A percentile compares a stretch with the other conserved stretches of the same genome.
Conservation (phyloP, 1,139 yeast species). For the Hanseniaspora uvarum region DNA sequence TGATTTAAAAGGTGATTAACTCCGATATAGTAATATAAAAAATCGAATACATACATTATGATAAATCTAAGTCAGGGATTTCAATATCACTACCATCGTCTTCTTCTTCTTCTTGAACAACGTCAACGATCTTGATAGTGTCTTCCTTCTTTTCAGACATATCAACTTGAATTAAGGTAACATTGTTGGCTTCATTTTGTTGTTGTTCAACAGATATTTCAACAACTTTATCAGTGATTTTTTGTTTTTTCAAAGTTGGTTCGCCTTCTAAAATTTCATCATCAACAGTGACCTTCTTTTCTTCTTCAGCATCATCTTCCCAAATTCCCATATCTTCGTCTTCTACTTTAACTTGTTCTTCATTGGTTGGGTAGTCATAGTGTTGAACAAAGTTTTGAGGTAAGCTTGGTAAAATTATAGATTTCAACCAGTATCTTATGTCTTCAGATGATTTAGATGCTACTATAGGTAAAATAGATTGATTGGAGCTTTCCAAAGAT, state of each 20-base stretch:
- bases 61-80: slow-evolving; percentile 25
- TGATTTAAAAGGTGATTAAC: not conserved
- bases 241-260: slow-evolving; percentile 18
- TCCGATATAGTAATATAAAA: not conserved
- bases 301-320: slow-evolving; percentile 17
- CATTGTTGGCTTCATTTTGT: slow-evolving; percentile 38
- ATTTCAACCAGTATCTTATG: slow-evolving; percentile 13
- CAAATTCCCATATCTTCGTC: slow-evolving; percentile 10
- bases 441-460: slow-evolving; percentile 29
- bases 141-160: slow-evolving; percentile 62
- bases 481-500: slow-evolving; percentile 40
- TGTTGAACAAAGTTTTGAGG: slow-evolving; percentile 48
- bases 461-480: slow-evolving; percentile 61
- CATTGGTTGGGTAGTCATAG: slow-evolving; percentile 21
- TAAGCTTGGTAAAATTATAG: slow-evolving; percentile 45
- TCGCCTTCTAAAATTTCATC: slow-evolving; percentile 20
- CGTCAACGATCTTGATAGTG: slow-evolving; percentile 35
- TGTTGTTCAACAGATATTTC: slow-evolving; percentile 22
- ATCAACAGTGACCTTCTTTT: slow-evolving; percentile 4
- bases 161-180: slow-evolving; percentile 78
- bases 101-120: slow-evolving; percentile 28
- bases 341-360: not conserved
- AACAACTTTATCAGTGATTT: slow-evolving; percentile 7
- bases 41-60: not conserved
- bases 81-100: slow-evolving; percentile 44